Base-by-base conservation (phyloP, 2,329 filamentous ascomycete species). In the Alternaria conjuncta region DNA sequence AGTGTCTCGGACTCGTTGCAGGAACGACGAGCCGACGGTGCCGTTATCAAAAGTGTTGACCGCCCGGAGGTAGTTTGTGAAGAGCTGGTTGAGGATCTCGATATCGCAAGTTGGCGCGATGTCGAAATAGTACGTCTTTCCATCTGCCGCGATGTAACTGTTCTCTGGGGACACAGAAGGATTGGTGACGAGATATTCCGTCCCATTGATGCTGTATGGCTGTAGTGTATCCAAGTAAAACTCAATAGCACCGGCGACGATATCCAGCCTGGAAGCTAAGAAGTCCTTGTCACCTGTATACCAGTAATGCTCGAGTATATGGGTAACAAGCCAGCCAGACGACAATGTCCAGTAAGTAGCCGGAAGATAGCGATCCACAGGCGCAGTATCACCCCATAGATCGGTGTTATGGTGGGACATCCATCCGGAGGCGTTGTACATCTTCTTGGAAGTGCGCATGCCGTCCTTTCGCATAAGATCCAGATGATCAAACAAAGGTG, bases 91-190 rank as follows among this genome's bases (percentile, higher is more conserved):
- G 6, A 84, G 72, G 7, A 85, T 82, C 49, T 83, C 80, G 13
- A 81, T 82, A 55, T 86, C 84, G 62, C 85, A 84, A 4, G 81
- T 81, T 0, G 84, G 82, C 4, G 65, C 70, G 2, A 46, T 60
- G 13, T 60, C 58, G 30, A 56, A 60, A 32, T 68, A 64, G 9
- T 64, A 66, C 3, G 64, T 57, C 0, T 65, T 66, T 9, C 66
- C 69, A 5, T 57, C 65, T 28, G 73, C n/a, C 73, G 78, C 25
- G 71, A 80, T 30, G 30, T 74, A 82, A 1, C 72, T 76, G 53
- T 78, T 82, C 63, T 78, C 82, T n/a, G 72, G 82, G 0, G 80
- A 82, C 4, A 81, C 46, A 2, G 78, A 81, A 8, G 81, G 79
- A 36, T 71, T 78, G 0, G 80, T 82, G 20, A 81, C 74, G 23